Percentiles rank a stretch among this genome's conserved stretches.
phyloP scores from a whole-genome alignment of 371 early-diverging fungal species.

The Blakeslea trispora region DNA sequence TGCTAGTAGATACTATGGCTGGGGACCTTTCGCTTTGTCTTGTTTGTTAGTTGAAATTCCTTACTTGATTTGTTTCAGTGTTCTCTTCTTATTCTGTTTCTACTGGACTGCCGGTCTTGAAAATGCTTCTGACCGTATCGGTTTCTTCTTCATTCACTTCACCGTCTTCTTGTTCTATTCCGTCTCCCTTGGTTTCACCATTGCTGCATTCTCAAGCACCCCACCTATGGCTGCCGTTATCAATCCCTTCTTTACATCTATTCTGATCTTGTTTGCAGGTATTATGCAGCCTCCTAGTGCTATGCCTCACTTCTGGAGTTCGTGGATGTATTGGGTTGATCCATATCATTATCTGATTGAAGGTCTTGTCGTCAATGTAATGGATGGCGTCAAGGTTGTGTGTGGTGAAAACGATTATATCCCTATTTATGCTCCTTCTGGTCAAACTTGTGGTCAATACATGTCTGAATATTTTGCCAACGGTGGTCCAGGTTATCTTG shows the following conservation, averaged over 20 bases:
- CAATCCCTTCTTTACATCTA: constrained; percentile 73
- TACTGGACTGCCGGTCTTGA: constrained; percentile 76
- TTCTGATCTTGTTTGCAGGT: constrained; percentile 75
- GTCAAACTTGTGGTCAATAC: constrained; percentile 66
- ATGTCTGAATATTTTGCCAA: constrained; percentile 54
- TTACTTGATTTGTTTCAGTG: constrained; percentile 54
- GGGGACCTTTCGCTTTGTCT: constrained; percentile 61
- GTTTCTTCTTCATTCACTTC: constrained; percentile 66
- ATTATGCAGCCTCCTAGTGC: constrained; percentile 63
- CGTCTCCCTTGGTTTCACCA: constrained; percentile 65
- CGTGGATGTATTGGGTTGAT: constrained; percentile 82
- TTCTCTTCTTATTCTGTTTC: constrained; percentile 63
- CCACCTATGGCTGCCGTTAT: constrained; percentile 73
- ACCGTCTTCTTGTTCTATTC: constrained; percentile 66
- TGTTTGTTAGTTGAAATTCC: constrained; percentile 67
- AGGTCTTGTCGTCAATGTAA: constrained; percentile 71
- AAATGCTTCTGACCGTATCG: constrained; percentile 49
- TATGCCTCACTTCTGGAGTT: constrained; percentile 78
- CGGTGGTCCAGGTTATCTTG: constrained; percentile 61
- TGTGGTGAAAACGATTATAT: constrained; percentile 58
- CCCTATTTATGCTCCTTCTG: constrained; percentile 56
- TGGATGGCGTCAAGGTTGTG: constrained; percentile 53
- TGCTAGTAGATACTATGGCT: constrained; percentile 72
- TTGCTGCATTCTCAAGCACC: constrained; percentile 52
- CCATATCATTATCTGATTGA: constrained; percentile 79